Evolutionary conservation across 495 filamentous ascomycete species (phyloP), one percentile per base, ranked within the genome.

Genomic region (Bathelium albidoporum): DNA sequence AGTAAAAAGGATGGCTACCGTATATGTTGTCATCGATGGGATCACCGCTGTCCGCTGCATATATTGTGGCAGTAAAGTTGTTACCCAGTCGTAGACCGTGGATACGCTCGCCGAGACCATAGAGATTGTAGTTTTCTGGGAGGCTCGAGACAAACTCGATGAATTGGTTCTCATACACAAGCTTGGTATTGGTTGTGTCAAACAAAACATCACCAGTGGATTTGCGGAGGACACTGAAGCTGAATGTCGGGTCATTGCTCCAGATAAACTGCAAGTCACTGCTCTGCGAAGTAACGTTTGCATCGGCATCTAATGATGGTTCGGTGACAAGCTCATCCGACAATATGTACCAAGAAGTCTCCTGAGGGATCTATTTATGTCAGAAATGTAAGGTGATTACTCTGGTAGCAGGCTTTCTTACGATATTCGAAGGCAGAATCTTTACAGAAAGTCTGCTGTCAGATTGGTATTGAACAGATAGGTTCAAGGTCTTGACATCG

Each of bases 91-190:
- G 75, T n/a, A 87, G 69, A 29, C 78, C 78, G 70, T 82, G 81
- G 39, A 87, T 84, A 1, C 75, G 76, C 69, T 87, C 85, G 59
- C 83, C 84, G 28, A 87, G 72, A 9, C 84, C 83, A 64, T 85
- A 87, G 31, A 87, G 68, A 63, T 87, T 87, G 68, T 87, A 87
- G 32, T 84, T 75, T 49, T 79, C 74, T 0, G 84, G 85, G 39
- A 87, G 62, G 58, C 76, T 66, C 22, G 78, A 81, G 1, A 78
- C 78, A 68, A 87, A 85, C 62, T 87, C 85, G 26, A 86, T 78
- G 67, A 86, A 87, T 62, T 87, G 85, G 64, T 86, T 75, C 64
- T 87, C 84, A 68, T 79, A 87, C 0, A 87, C 80, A 41, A 87
- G 65, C 3, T 79, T 78, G 11, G 75, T 81, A 20, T 80, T 81